Evolutionary conservation across 176 grass and related monocot genomes (phyloP).

Genomic region (Canna indica): DNA sequence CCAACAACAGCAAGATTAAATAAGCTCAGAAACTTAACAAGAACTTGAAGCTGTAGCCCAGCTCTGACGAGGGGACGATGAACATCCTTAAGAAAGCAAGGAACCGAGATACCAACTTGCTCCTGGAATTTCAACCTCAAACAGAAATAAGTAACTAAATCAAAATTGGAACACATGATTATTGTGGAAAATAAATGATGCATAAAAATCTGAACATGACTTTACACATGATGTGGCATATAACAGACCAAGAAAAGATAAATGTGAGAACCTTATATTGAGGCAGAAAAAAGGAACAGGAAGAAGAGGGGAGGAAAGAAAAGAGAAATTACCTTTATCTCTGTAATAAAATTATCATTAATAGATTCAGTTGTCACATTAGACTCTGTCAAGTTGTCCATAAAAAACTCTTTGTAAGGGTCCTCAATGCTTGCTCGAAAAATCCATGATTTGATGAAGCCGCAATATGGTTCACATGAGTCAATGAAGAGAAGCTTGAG

Average conservation of each 20-base stretch:
- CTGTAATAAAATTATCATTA: constrained; percentile 29
- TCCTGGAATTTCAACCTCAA: constrained; percentile 38
- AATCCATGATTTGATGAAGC: constrained; percentile 96
- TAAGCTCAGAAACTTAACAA: constrained; percentile 79
- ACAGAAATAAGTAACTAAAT: not conserved
- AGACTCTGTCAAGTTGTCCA: constrained; percentile 31
- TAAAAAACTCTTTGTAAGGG: constrained; percentile 84
- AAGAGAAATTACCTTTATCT: constrained; percentile 51
- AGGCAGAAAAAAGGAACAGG: not conserved
- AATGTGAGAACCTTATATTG: not conserved
- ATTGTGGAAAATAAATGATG: not conserved
- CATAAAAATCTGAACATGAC: not conserved
- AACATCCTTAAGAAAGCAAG: constrained; percentile 82
- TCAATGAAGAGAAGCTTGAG: constrained; percentile 75
- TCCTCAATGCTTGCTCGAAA: constrained; percentile 64
- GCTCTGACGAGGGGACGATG: constrained; percentile 59
- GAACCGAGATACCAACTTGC: constrained; percentile 52
- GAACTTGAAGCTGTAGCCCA: constrained; percentile 90
- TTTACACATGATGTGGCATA: not conserved
- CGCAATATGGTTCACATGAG: constrained; percentile 79
- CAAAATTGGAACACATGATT: not conserved
- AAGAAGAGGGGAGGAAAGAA: not conserved
- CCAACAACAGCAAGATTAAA: constrained; percentile 43
- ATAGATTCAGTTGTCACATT: constrained; percentile 18
- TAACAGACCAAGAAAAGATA: constrained; percentile 12